A percentile compares a stretch with the other conserved stretches of the same genome.
phyloP scores from a whole-genome alignment of 108 stramenopile genomes.

The Nitzschia sp. region DNA sequence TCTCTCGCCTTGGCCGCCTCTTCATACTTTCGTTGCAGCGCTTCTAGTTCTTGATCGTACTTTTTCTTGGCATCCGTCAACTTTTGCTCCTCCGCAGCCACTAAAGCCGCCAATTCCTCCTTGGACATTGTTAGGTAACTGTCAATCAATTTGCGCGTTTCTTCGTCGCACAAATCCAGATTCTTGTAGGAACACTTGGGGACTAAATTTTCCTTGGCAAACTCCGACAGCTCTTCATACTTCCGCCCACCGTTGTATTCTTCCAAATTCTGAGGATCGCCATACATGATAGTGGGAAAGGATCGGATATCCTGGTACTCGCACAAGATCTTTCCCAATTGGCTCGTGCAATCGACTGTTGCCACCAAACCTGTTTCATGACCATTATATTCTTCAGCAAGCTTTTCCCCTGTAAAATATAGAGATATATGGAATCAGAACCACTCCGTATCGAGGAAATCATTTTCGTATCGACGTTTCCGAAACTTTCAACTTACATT shows the following conservation, averaged over 20 bases:
- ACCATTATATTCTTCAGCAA: conserved; percentile 59
- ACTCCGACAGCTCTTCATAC: conserved; percentile 59
- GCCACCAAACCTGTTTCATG: conserved; percentile 57
- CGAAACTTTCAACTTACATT: not conserved
- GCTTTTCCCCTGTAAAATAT: conserved; percentile 68
- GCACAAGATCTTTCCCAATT: conserved; percentile 64
- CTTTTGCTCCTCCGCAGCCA: conserved; percentile 65
- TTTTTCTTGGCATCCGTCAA: conserved; percentile 55
- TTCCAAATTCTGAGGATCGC: conserved; percentile 58
- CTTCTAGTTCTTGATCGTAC: conserved; percentile 64
- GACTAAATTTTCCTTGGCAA: conserved; percentile 75
- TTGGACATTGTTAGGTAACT: conserved; percentile 55
- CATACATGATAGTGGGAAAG: conserved; percentile 85
- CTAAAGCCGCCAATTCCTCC: conserved; percentile 48
- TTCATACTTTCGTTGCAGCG: conserved; percentile 67
- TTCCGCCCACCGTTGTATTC: conserved; percentile 80
- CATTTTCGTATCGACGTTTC: not conserved
- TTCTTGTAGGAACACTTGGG: conserved; percentile 67
- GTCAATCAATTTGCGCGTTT: conserved; percentile 56
- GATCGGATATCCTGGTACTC: conserved; percentile 70
- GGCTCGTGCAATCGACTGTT: conserved; percentile 75
- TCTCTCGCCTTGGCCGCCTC: conserved; percentile 43
- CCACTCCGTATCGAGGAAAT: not conserved
- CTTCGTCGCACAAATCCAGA: conserved; percentile 74
- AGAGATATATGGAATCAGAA: not conserved